Evolutionary conservation across 805 yeast genomes (phyloP).

Genomic region (Saccharomycopsis sp.): DNA sequence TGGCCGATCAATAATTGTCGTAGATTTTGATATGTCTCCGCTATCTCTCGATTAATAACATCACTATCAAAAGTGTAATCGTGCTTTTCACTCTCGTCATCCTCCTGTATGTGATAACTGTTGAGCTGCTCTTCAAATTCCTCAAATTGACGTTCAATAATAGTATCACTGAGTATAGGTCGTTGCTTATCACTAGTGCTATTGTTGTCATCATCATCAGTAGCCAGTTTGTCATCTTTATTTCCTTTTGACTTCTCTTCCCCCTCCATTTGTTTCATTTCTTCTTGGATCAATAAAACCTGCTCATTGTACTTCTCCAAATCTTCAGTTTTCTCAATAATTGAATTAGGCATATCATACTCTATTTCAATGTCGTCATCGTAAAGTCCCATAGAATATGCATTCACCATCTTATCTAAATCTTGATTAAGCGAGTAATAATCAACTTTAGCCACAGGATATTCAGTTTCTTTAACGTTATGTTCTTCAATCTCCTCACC

Average conservation of each 20-base stretch:
- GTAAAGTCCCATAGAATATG: conserved; percentile 44
- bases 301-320: conserved; percentile 40
- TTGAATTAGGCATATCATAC: conserved; percentile 35
- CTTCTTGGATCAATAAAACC: conserved; percentile 31
- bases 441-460: conserved; percentile 25
- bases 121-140: conserved; percentile 5
- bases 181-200: conserved; percentile 30
- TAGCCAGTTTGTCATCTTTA: conserved; percentile 16
- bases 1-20: conserved; percentile 43
- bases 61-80: conserved; percentile 26
- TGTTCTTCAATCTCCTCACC: conserved; percentile 21
- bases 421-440: conserved; percentile 34
- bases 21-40: conserved; percentile 48
- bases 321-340: conserved; percentile 40
- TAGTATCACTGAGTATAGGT: conserved; percentile 35
- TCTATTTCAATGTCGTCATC: conserved; percentile 46
- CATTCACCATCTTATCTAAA: conserved; percentile 45
- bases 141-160: conserved; percentile 33
- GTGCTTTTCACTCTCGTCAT: conserved; percentile 28
- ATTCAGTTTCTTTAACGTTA: conserved; percentile 10
- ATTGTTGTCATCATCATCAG: conserved; percentile 24
- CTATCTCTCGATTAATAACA: conserved; percentile 39
- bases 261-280: conserved; percentile 4
- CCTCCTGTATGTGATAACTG: conserved; percentile 11
- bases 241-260: conserved; percentile 19